Percentiles rank a stretch among this genome's conserved stretches.
phyloP scores from a whole-genome alignment of 768 basidiomycete species.

The Botryobasidium botryosum region DNA sequence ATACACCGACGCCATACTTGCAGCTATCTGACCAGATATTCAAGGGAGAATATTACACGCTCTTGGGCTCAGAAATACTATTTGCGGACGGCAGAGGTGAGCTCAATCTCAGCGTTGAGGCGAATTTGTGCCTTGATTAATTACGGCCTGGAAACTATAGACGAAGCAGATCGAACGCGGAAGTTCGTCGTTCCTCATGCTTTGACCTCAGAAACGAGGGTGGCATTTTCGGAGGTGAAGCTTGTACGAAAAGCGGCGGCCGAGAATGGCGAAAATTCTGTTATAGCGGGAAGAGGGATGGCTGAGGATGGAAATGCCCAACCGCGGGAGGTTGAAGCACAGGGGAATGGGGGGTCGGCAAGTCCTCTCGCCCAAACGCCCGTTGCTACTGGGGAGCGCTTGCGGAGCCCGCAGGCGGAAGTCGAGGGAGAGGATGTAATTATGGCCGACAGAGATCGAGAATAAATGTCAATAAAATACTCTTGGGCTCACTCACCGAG shows the following conservation, averaged over 20 bases:
- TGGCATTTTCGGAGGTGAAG: not conserved
- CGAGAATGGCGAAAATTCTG: not conserved
- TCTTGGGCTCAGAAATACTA: constrained; percentile 61
- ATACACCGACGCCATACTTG: constrained; percentile 59
- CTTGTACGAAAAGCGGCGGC: not conserved
- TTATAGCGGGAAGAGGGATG: too few species aligned
- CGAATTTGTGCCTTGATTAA: not conserved
- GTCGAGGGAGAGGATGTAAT: too few species aligned
- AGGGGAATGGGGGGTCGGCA: too few species aligned
- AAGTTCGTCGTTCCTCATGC: not conserved
- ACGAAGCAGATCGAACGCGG: not conserved
- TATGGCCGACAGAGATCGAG: too few species aligned
- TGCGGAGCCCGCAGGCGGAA: too few species aligned
- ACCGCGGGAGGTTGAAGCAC: too few species aligned
- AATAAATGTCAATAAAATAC: too few species aligned
- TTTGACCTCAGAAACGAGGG: not conserved
- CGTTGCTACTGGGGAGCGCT: too few species aligned
- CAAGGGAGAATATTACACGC: constrained; percentile 45
- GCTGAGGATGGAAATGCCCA: too few species aligned
- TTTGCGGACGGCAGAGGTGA: constrained; percentile 49
- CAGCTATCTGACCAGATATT: constrained; percentile 63
- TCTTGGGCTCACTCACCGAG: too few species aligned
- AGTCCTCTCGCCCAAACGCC: too few species aligned
- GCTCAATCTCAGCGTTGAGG: not conserved
- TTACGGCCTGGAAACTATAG: constrained; percentile 14